phyloP scores from a whole-genome alignment of 2,329 filamentous ascomycete genomes.

The Fusarium chuoi region DNA sequence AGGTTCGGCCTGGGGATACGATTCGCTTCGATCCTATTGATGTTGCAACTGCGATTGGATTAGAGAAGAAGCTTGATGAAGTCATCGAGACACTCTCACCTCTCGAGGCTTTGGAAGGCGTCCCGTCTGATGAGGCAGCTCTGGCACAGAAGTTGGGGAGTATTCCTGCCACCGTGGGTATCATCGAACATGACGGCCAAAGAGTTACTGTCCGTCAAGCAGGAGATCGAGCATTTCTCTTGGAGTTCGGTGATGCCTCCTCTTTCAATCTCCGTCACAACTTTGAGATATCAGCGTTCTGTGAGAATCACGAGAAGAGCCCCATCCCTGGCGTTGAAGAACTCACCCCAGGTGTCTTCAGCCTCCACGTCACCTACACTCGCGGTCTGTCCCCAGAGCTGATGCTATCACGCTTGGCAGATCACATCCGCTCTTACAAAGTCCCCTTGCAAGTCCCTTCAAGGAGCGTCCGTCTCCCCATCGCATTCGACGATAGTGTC shows the following conservation, averaged over 20 bases:
- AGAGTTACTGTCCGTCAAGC: constrained; percentile 43
- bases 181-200: constrained; percentile 22
- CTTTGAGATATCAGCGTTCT: constrained; percentile 49
- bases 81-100: constrained; percentile 37
- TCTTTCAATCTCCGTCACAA: constrained; percentile 48
- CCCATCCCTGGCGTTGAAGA: constrained; percentile 47
- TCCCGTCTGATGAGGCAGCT: background rate
- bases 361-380: constrained; percentile 47
- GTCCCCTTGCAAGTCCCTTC: constrained; percentile 41
- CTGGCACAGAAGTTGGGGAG: background rate
- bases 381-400: constrained; percentile 24
- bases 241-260: constrained; percentile 47
- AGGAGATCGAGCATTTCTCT: constrained; percentile 49
- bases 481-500: constrained; percentile 53
- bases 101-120: background rate
- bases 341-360: constrained; percentile 49
- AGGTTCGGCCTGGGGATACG: constrained; percentile 52
- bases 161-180: constrained; percentile 23
- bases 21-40: constrained; percentile 48
- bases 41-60: constrained; percentile 38
- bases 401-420: constrained; percentile 36
- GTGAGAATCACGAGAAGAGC: constrained; percentile 42
- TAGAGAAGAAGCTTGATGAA: constrained; percentile 35
- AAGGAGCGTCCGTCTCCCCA: constrained; percentile 49
- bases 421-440: constrained; percentile 41